phyloP scores from a whole-genome alignment of 1,284 basidiomycete genomes.

The Butyriboletus appendiculatus region DNA sequence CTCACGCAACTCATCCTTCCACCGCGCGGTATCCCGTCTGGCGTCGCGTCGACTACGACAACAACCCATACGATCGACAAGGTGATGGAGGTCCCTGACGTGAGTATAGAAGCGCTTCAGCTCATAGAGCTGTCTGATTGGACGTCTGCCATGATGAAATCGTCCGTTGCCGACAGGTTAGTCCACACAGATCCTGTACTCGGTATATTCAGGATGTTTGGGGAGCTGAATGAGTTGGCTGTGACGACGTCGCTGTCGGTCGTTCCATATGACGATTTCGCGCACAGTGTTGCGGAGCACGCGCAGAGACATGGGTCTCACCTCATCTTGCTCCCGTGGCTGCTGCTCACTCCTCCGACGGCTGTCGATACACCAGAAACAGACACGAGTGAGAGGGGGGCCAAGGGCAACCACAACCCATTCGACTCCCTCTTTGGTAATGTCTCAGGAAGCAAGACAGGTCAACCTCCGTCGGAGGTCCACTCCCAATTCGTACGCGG shows the following conservation, averaged over 20 bases:
- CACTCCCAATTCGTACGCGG: slow-evolving; percentile 85
- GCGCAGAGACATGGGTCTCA: slow-evolving; percentile 64
- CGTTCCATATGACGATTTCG: slow-evolving; percentile 70
- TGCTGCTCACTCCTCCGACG: slow-evolving; percentile 28
- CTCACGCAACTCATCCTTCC: slow-evolving; percentile 58
- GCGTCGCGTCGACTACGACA: not conserved
- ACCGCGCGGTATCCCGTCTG: not conserved
- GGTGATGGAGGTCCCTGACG: not conserved
- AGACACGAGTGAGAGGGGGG: not conserved
- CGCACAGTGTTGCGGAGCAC: slow-evolving; percentile 68
- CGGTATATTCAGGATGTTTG: slow-evolving; percentile 84
- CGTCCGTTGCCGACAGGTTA: slow-evolving; percentile 71
- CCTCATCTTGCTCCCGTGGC: slow-evolving; percentile 86
- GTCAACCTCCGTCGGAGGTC: slow-evolving; percentile 44
- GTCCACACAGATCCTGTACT: slow-evolving; percentile 80
- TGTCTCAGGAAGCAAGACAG: not conserved
- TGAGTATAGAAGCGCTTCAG: slow-evolving; percentile 68
- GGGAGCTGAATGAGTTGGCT: slow-evolving; percentile 70
- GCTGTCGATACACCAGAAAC: slow-evolving; percentile 2
- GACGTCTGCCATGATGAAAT: slow-evolving; percentile 88
- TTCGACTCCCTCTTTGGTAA: slow-evolving; percentile 64
- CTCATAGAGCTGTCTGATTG: slow-evolving; percentile 91
- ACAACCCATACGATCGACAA: not conserved
- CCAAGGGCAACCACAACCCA: slow-evolving; percentile 40
- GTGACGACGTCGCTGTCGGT: slow-evolving; percentile 68